These are phyloP conservation scores for Cruciata laevipes DNA, from an alignment of 257 asterid genomes.

Conservation along the genomic window DNA sequence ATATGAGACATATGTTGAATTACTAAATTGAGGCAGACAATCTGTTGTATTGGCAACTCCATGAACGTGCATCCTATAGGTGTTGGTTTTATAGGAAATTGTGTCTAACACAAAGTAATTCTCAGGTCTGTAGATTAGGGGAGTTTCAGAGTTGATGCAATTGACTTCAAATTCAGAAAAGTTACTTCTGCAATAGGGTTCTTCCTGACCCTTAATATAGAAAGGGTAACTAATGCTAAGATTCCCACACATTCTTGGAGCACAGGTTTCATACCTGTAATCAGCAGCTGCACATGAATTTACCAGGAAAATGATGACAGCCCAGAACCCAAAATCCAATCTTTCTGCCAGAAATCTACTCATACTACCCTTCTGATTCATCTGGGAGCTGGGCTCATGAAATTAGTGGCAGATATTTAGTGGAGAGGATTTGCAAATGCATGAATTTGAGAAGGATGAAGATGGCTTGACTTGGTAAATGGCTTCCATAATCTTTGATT, in stretches of 20 bases:
- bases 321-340: slow-evolving; percentile 21
- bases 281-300: slow-evolving; percentile 23
- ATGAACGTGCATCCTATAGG: slow-evolving; percentile 23
- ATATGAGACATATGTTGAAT: too few species aligned
- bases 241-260: slow-evolving; percentile 23
- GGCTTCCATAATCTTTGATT: background rate
- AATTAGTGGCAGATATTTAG: slow-evolving; percentile 10
- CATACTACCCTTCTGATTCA: slow-evolving; percentile 18
- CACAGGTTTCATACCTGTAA: slow-evolving; percentile 37
- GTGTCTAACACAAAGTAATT: slow-evolving; percentile 27
- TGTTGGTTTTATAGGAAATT: slow-evolving; percentile 23
- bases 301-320: slow-evolving; percentile 22
- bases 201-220: slow-evolving; percentile 23
- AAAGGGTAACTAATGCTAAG: slow-evolving; percentile 55
- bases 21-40: slow-evolving; percentile 33
- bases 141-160: slow-evolving; percentile 31
- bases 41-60: slow-evolving; percentile 5
- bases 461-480: slow-evolving; percentile 18
- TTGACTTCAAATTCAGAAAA: too few species aligned
- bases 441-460: background rate
- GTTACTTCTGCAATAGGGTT: too few species aligned
- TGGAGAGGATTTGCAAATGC: background rate
- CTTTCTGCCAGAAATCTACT: slow-evolving; percentile 1
- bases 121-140: slow-evolving; percentile 25
- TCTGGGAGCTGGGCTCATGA: slow-evolving; percentile 23